Evolutionary conservation across 805 yeast species (phyloP).

Genomic region (Spathaspora gorwiae): DNA sequence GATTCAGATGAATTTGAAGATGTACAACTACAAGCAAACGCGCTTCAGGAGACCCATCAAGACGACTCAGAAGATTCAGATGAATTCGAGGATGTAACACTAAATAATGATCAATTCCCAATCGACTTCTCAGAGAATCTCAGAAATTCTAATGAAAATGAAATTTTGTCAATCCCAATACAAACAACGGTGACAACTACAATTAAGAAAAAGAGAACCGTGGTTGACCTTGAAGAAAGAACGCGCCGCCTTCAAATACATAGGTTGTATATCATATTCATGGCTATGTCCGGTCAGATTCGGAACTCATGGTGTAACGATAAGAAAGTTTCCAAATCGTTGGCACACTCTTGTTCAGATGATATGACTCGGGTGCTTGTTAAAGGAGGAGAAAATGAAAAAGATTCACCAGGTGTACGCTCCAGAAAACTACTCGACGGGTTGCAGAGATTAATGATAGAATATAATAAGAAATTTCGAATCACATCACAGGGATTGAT

Average conservation of each 20-base stretch:
- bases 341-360: constrained; percentile 26
- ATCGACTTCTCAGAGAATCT: no score
- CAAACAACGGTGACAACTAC: constrained; percentile 12
- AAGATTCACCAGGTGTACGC: constrained; percentile 32
- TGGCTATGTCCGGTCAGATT: constrained; percentile 62
- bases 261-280: constrained; percentile 49
- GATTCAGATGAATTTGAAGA: constrained; percentile 28
- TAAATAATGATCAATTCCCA: no score
- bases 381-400: not conserved
- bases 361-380: not conserved
- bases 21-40: constrained; percentile 15
- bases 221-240: constrained; percentile 55
- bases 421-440: constrained; percentile 75
- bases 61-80: constrained; percentile 14
- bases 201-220: constrained; percentile 22
- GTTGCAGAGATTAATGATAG: constrained; percentile 57
- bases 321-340: constrained; percentile 28
- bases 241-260: constrained; percentile 51
- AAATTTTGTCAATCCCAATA: constrained; percentile 9
- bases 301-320: constrained; percentile 76
- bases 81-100: constrained; percentile 19
- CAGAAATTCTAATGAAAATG: not conserved
- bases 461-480: constrained; percentile 56
- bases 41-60: not conserved
- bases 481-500: constrained; percentile 39